These are phyloP conservation scores for Neopestalotiopsis clavispora DNA, from an alignment of 2,329 filamentous ascomycete species.

Conservation along the genomic window DNA sequence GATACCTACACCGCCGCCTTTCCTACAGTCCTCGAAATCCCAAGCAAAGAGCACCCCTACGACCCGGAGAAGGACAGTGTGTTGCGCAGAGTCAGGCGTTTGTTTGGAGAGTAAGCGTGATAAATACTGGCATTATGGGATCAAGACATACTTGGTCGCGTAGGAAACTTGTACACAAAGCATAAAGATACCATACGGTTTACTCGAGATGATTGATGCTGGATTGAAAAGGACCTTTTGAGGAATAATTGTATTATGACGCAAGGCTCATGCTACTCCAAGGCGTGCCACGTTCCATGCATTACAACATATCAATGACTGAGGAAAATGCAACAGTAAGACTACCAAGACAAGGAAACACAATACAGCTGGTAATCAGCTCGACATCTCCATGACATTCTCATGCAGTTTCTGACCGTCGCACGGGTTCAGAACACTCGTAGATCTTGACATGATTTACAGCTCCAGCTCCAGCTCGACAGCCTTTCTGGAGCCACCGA, in stretches of 20 bases:
- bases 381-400: constrained; percentile 20
- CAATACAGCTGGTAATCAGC: background rate
- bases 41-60: constrained; percentile 98
- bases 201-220: constrained; percentile 15
- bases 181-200: constrained; percentile 18
- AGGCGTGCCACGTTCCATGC: constrained; percentile 10
- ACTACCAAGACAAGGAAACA: background rate
- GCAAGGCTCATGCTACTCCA: background rate
- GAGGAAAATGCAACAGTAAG: background rate
- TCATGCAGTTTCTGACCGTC: background rate
- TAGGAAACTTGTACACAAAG: constrained; percentile 21
- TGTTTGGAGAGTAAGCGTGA: constrained; percentile 69
- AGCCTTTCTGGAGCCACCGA: constrained; percentile 51
- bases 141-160: background rate
- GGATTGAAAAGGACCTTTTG: constrained; percentile 18
- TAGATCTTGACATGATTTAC: background rate
- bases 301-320: background rate
- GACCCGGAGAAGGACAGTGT: constrained; percentile 99
- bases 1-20: constrained; percentile 94
- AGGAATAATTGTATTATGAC: constrained; percentile 20
- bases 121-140: background rate
- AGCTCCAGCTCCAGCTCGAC: constrained; percentile 42
- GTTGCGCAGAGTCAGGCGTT: constrained; percentile 76
- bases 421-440: background rate
- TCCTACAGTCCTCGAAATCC: constrained; percentile 94